A percentile compares a stretch with the other conserved stretches of the same genome.
Evolutionary conservation across 257 asterid species (phyloP).

Genomic region (Lavandula angustifolia): DNA sequence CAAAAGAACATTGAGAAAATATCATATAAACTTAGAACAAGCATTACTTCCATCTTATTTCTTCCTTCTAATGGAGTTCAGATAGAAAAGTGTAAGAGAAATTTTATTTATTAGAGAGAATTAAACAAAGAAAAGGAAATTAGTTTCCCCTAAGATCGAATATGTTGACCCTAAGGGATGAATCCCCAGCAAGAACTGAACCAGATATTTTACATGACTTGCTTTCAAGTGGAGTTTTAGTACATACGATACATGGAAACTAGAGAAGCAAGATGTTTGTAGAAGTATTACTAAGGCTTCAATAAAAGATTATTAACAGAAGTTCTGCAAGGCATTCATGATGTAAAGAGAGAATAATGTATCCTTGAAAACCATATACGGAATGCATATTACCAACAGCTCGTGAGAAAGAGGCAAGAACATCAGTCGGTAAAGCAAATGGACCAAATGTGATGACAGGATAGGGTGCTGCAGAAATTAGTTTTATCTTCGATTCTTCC

Average conservation of each 20-base stretch:
- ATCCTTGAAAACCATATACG: constrained; percentile 21
- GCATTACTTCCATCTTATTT: not conserved
- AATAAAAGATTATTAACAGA: not conserved
- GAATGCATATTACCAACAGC: constrained; percentile 68
- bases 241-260: not conserved
- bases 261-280: constrained; percentile 2
- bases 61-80: not conserved
- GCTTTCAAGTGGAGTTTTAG: not conserved
- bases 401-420: constrained; percentile 67
- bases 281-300: constrained; percentile 11
- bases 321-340: not conserved
- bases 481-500: constrained; percentile 59
- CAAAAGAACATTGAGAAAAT: not conserved
- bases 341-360: constrained; percentile 1
- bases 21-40: not conserved
- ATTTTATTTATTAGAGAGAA: not conserved
- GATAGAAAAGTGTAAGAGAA: not conserved
- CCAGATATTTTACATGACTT: not conserved
- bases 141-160: not conserved
- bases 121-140: not conserved
- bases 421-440: constrained; percentile 85
- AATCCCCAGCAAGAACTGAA: not conserved
- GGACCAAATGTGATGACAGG: constrained; percentile 91
- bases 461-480: constrained; percentile 60
- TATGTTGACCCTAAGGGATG: not conserved